phyloP scores from a whole-genome alignment of 2,329 filamentous ascomycete genomes.

The Neonectria hederae region DNA sequence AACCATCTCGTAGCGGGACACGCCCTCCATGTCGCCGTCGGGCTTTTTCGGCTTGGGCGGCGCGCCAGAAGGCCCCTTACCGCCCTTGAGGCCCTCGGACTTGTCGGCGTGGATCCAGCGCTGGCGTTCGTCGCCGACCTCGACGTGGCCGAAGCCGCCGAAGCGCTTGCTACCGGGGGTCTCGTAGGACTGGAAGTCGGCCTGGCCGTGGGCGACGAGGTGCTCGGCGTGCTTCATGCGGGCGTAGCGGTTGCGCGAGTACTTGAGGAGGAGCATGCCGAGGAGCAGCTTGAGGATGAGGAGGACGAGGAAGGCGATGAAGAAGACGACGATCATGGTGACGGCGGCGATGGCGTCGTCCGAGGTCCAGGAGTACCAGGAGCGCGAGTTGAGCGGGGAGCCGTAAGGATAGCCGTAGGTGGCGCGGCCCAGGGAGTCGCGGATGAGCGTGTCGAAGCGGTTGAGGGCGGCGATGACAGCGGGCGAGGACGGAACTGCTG shows the following conservation, averaged over 20 bases:
- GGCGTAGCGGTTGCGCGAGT: slow-evolving; percentile 80
- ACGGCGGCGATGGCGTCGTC: slow-evolving; percentile 79
- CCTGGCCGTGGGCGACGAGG: slow-evolving; percentile 54
- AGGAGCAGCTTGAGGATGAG: slow-evolving; percentile 86
- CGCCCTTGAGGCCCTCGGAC: slow-evolving; percentile 72
- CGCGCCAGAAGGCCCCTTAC: slow-evolving; percentile 63
- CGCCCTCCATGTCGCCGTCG: slow-evolving; percentile 64
- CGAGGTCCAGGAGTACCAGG: slow-evolving; percentile 67
- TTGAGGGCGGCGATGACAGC: slow-evolving; percentile 81
- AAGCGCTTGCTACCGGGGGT: slow-evolving; percentile 75
- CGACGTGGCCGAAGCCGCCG: slow-evolving; percentile 85
- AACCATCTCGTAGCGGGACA: slow-evolving; percentile 92
- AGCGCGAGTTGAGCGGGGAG: slow-evolving; percentile 49
- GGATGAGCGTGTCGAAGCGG: slow-evolving; percentile 79
- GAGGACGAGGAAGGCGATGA: slow-evolving; percentile 84
- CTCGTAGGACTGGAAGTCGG: slow-evolving; percentile 66
- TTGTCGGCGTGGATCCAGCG: slow-evolving; percentile 90
- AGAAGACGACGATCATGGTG: slow-evolving; percentile 88
- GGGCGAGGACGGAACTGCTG: slow-evolving; percentile 71
- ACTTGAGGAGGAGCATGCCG: slow-evolving; percentile 86
- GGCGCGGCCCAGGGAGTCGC: slow-evolving; percentile 78
- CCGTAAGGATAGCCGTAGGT: slow-evolving; percentile 69
- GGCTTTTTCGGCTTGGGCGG: slow-evolving; percentile 60
- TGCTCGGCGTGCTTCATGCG: slow-evolving; percentile 79
- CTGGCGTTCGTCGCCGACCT: slow-evolving; percentile 87